phyloP scores from a whole-genome alignment of 257 asterid species.

The Solanum ossicruentum region DNA sequence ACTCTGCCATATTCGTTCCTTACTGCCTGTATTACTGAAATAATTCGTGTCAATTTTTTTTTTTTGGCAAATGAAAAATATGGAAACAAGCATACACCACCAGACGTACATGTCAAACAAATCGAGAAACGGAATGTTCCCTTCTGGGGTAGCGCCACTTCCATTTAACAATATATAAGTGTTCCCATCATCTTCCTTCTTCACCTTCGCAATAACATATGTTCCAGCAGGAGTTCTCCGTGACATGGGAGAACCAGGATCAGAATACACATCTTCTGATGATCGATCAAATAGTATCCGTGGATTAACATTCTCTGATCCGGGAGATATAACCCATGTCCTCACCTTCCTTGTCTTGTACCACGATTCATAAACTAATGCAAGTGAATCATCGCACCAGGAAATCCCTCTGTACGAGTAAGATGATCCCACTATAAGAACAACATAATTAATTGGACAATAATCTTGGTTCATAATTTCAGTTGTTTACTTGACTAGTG shows the following conservation, averaged over 20 bases:
- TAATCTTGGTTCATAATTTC: background rate
- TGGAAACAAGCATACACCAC: conserved; percentile 11
- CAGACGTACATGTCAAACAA: conserved; percentile 87
- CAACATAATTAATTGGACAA: background rate
- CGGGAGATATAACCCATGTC: conserved; percentile 85
- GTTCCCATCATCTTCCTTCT: conserved; percentile 55
- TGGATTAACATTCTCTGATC: conserved; percentile 42
- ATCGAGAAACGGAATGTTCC: conserved; percentile 86
- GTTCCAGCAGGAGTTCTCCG: conserved; percentile 80
- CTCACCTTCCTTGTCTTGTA: conserved; percentile 65
- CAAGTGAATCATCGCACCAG: conserved; percentile 90
- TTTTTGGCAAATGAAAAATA: conserved; percentile 2
- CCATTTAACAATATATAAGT: conserved; percentile 66
- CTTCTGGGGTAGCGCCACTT: conserved; percentile 95
- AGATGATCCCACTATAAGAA: background rate
- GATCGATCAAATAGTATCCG: conserved; percentile 91
- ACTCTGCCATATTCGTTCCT: conserved; percentile 98
- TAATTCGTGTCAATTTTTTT: conserved; percentile 23
- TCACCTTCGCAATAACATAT: conserved; percentile 80
- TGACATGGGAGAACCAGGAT: conserved; percentile 96
- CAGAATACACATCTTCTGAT: conserved; percentile 97
- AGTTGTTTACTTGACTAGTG: background rate
- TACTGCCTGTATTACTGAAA: conserved; percentile 84
- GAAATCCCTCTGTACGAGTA: conserved; percentile 64
- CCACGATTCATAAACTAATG: conserved; percentile 97